Evolutionary conservation across 2,329 filamentous ascomycete species (phyloP), one percentile per base, ranked within the genome.

Genomic region (Pezicula neosporulosa): DNA sequence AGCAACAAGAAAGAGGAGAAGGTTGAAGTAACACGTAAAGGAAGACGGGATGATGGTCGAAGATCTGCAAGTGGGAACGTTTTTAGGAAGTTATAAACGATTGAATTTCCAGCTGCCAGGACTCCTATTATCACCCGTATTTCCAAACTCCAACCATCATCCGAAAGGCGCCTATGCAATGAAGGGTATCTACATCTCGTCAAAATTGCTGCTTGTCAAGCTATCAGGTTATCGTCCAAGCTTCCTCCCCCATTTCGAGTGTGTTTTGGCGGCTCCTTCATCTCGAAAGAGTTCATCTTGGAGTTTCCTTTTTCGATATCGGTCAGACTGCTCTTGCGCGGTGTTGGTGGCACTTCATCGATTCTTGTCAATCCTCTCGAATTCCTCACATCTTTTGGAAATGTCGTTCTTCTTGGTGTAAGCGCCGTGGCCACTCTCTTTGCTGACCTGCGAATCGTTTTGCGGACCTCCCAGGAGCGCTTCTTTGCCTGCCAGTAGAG

Each of bases 401-500:
- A 86, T 59, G 84, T 81, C 50, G 75, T 69, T 51, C 82, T 75
- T 44, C 82, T 72, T 6, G 83, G 83, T n/a, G 83, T 86, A 50
- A 86, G 73, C 5, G 77, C 83, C 4, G 76, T 78, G 41, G 78
- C 80, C 27, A 86, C 81, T 62, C 75, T 82, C 55, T 76, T 77
- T 30, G 83, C 82, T 1, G 88, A 91, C 57, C 81, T 82, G 50
- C 85, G 80, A 51, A 95, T 76, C 28, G 78, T 87, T 65, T 89
- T 82, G 52, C 85, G 82, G 59, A 94, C 75, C 58, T 85, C 87
- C 90, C 90, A 94, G 68, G 92, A 88, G 44, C 85, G 82, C 72
- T 90, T 91, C 76, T 94, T 94, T 50, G 90, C 87, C 36, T 93
- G 67, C 68, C 86, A 90, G 72, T 88, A 95, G 27, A 94, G 80